Base-by-base conservation (phyloP, 352 stramenopile species). In the Globisporangium iwayamae region DNA sequence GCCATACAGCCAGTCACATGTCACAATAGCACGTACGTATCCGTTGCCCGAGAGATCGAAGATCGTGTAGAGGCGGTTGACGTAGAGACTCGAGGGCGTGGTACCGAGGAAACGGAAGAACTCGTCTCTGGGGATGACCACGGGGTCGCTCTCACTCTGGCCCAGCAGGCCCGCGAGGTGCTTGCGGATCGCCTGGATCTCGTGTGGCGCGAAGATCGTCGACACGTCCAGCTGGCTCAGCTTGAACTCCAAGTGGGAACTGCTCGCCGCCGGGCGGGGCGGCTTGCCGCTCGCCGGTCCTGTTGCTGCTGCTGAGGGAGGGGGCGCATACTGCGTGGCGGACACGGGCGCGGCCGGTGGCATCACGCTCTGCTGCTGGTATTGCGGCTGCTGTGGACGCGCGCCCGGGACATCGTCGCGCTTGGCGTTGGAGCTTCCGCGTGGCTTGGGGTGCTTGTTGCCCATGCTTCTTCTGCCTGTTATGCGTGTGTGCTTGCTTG, bases 31-130 rank as follows among this genome's bases (percentile, higher is more conserved):
- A 50, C 74, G 25, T 61, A 89, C 85, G 52, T 86, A 75, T 57
- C 86, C 87, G 52, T 91, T 90, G 66, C 77, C 81, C 39, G 76
- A 70, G 72, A 90, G 89, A 63, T 93, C 83, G 62, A 95, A 95
- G 71, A 95, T 90, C 57, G 81, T 81, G 71, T 94, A 95, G 51
- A 95, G 81, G 55, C 87, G 87, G 62, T 88, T 94, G 25, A 86
- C 79, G 63, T 94, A 95, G 56, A 95, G 73, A 59, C 85, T 93
- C 22, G 85, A 83, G 6, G 80, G 80, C 63, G 71, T 79, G 25
- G 75, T 73, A 59, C 86, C 85, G 50, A 95, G 71, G 65, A 95
- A 93, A 48, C 83, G 82, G 69, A 91, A 91, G 64, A 95, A 95
- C 64, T 95, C 87, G 53, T 94, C 87, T 67, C 89, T 90, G 22